Conservation (phyloP, 1,139 yeast species). For the Protomyces gravidus region DNA sequence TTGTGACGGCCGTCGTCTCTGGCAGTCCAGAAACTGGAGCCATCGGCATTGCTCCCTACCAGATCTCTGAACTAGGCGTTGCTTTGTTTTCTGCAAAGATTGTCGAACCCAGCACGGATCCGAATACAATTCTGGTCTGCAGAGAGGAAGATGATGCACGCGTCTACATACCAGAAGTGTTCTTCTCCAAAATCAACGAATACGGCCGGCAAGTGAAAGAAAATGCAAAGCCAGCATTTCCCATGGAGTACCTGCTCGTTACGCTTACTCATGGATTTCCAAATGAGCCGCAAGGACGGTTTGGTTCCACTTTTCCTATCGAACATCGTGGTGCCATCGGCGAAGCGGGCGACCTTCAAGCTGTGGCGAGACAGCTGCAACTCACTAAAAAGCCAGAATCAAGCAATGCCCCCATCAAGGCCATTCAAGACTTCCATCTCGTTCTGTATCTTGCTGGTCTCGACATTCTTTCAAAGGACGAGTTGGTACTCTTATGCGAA, state of each 20-base stretch:
- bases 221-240: slow-evolving; percentile 93
- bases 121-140: slow-evolving; percentile 78
- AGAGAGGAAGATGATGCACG: slow-evolving; percentile 52
- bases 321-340: slow-evolving; percentile 47
- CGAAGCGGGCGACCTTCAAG: slow-evolving; percentile 61
- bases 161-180: slow-evolving; percentile 91
- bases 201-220: slow-evolving; percentile 81
- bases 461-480: slow-evolving; percentile 27
- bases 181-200: slow-evolving; percentile 78
- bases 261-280: slow-evolving; percentile 94
- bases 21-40: slow-evolving; percentile 75
- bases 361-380: slow-evolving; percentile 49
- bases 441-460: slow-evolving; percentile 49
- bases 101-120: slow-evolving; percentile 83
- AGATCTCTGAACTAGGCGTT: slow-evolving; percentile 83
- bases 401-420: slow-evolving; percentile 41
- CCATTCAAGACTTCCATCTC: slow-evolving; percentile 67
- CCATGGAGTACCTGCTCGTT: slow-evolving; percentile 84
- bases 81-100: slow-evolving; percentile 82
- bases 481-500: slow-evolving; percentile 20
- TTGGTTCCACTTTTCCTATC: slow-evolving; percentile 31
- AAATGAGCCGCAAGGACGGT: slow-evolving; percentile 29
- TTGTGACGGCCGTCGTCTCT: slow-evolving; percentile 85
- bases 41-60: slow-evolving; percentile 86
- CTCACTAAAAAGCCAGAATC: slow-evolving; percentile 35